A percentile compares a stretch with the other conserved stretches of the same genome.
Conservation (phyloP, 441 rosid species). For the Adansonia grandidieri region DNA sequence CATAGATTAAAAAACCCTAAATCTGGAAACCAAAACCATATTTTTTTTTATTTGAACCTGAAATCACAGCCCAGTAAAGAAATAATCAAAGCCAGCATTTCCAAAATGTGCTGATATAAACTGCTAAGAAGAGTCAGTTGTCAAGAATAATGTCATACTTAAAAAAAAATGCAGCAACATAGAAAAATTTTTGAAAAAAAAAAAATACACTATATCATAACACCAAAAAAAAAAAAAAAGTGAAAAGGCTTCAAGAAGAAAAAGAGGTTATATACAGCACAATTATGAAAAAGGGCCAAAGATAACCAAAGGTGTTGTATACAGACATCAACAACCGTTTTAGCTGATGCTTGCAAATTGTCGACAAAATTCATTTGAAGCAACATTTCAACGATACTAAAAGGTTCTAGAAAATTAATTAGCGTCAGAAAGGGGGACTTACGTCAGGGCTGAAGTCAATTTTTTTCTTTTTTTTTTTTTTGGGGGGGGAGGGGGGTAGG, state of each 20-base stretch:
- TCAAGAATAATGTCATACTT: neutral
- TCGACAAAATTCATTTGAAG: neutral
- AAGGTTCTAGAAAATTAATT: neutral
- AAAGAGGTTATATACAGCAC: neutral
- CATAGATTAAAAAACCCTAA: neutral
- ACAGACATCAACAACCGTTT: neutral
- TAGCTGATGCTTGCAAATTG: neutral
- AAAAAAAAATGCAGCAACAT: neutral
- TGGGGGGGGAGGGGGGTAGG: neutral
- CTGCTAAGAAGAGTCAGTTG: neutral
- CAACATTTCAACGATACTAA: conserved; percentile 5
- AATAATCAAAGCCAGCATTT: neutral
- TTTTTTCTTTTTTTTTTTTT: neutral
- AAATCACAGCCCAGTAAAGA: neutral
- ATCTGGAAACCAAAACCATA: neutral
- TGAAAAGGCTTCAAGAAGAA: neutral
- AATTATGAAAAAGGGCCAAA: neutral
- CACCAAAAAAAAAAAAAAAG: neutral
- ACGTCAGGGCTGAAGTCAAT: neutral
- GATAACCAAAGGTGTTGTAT: neutral
- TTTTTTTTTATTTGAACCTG: neutral
- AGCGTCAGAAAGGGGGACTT: neutral
- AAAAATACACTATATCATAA: neutral
- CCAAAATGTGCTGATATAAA: neutral
- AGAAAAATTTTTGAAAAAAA: neutral